A percentile compares a stretch with the other conserved stretches of the same genome.
These are phyloP conservation scores for Candida coquimbonensis DNA, from an alignment of 805 yeast genomes.

Conservation along the genomic window DNA sequence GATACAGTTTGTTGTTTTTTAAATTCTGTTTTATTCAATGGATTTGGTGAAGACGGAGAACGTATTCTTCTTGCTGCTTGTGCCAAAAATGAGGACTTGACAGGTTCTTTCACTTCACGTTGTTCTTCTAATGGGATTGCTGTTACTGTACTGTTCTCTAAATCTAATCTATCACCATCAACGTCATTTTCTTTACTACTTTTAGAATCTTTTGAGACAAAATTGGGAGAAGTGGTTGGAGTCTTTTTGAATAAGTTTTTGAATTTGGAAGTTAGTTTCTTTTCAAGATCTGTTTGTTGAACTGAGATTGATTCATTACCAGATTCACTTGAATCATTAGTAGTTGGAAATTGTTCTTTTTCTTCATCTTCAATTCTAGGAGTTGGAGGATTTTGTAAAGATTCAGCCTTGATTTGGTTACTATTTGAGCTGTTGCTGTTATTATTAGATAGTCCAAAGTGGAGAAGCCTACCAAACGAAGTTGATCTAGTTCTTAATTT, in stretches of 20 bases:
- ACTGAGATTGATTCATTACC: not conserved
- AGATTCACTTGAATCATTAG: not conserved
- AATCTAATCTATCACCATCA: not conserved
- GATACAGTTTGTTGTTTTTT: slow-evolving; percentile 16
- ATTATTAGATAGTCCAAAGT: slow-evolving; percentile 24
- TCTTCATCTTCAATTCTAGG: slow-evolving; percentile 6
- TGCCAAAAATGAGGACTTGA: slow-evolving; percentile 9
- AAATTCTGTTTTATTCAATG: slow-evolving; percentile 7
- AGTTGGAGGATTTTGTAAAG: slow-evolving; percentile 6
- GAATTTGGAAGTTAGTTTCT: slow-evolving; percentile 15
- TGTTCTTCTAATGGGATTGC: not conserved
- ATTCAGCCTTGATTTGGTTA: not conserved
- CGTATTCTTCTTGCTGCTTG: slow-evolving; percentile 26
- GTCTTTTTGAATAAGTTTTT: slow-evolving; percentile 19
- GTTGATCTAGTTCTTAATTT: slow-evolving; percentile 26
- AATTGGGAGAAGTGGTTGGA: slow-evolving; percentile 14
- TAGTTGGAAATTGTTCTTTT: slow-evolving; percentile 5
- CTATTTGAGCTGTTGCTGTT: not conserved
- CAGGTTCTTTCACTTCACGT: slow-evolving; percentile 2
- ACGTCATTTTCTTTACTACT: slow-evolving; percentile 1
- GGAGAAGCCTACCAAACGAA: slow-evolving; percentile 34
- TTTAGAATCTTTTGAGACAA: slow-evolving; percentile 8
- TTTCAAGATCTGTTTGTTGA: slow-evolving; percentile 4
- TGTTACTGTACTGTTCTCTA: not conserved
- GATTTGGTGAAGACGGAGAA: slow-evolving; percentile 28